These are phyloP conservation scores for Nematodospora anomalae DNA, from an alignment of 1,139 yeast genomes.

Conservation along the genomic window DNA sequence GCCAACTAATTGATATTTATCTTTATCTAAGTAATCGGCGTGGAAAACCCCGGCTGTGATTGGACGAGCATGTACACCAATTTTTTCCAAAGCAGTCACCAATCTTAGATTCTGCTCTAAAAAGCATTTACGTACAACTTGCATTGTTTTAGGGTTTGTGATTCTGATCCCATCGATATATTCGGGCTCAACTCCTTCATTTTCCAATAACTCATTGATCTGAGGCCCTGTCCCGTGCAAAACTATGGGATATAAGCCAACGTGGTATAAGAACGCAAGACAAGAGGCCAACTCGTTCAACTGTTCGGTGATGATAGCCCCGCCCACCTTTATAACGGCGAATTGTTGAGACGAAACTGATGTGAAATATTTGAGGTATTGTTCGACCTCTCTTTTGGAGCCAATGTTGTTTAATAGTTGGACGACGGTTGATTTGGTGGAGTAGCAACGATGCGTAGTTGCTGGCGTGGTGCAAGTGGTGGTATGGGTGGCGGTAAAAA, in stretches of 20 bases:
- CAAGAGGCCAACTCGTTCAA: conserved; percentile 92
- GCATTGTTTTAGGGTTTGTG: conserved; percentile 93
- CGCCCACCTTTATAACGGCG: conserved; percentile 98
- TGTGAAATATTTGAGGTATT: conserved; percentile 91
- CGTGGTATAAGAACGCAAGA: conserved; percentile 92
- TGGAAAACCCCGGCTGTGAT: conserved; percentile 97
- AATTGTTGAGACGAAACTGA: conserved; percentile 95
- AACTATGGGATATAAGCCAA: conserved; percentile 94
- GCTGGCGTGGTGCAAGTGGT: conserved; percentile 4
- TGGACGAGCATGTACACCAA: conserved; percentile 98
- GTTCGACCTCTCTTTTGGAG: conserved; percentile 96
- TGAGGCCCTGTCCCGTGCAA: conserved; percentile 99
- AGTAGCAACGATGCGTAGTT: conserved; percentile 23
- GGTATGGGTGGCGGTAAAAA: conserved; percentile 1
- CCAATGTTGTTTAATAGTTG: conserved; percentile 94
- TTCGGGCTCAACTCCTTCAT: conserved; percentile 93
- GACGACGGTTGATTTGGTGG: conserved; percentile 91
- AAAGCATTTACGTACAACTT: conserved; percentile 92
- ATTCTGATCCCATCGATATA: conserved; percentile 96
- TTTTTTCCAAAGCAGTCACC: conserved; percentile 92
- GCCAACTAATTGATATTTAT: conserved; percentile 91
- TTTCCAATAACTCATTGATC: conserved; percentile 88
- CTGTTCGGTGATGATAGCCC: conserved; percentile 96
- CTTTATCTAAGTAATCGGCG: conserved; percentile 89
- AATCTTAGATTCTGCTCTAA: conserved; percentile 90